phyloP scores from a whole-genome alignment of 2,329 filamentous ascomycete genomes.

The Xylariaceae sp. region DNA sequence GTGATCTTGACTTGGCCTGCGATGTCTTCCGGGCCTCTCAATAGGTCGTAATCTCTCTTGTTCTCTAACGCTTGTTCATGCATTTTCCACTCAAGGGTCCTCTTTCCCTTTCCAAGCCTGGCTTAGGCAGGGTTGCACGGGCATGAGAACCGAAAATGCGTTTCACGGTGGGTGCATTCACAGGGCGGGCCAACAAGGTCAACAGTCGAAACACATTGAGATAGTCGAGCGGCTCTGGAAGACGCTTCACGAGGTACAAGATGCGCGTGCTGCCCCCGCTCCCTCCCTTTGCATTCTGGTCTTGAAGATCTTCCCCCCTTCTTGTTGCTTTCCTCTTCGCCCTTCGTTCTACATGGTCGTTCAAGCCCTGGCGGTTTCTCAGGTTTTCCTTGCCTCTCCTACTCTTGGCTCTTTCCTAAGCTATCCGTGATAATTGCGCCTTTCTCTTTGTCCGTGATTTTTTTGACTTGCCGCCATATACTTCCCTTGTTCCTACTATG shows the following conservation, averaged over 20 bases:
- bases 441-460: constrained; percentile 10
- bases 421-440: constrained; percentile 12
- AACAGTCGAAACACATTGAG: no score
- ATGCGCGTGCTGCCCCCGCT: constrained; percentile 12
- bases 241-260: constrained; percentile 2
- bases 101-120: constrained; percentile 16
- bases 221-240: constrained; percentile 1
- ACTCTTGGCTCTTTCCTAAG: constrained; percentile 13
- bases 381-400: constrained; percentile 10
- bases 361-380: constrained; percentile 17
- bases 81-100: constrained; percentile 21
- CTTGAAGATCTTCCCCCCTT: constrained; percentile 17
- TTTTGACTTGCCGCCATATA: constrained; percentile 4
- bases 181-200: no score
- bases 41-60: constrained; percentile 23
- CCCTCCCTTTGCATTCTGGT: constrained; percentile 6
- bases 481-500: constrained; percentile 20
- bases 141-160: constrained; percentile 8
- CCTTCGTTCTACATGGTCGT: constrained; percentile 8
- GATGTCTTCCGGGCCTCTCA: constrained; percentile 26
- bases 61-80: no score
- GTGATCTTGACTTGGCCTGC: constrained; percentile 13
- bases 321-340: constrained; percentile 1
- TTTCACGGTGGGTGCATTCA: constrained; percentile 1
- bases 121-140: neutral